Evolutionary conservation across 2,329 filamentous ascomycete genomes (phyloP), one percentile per base, ranked within the genome.

Genomic region (Botrytis squamosa): DNA sequence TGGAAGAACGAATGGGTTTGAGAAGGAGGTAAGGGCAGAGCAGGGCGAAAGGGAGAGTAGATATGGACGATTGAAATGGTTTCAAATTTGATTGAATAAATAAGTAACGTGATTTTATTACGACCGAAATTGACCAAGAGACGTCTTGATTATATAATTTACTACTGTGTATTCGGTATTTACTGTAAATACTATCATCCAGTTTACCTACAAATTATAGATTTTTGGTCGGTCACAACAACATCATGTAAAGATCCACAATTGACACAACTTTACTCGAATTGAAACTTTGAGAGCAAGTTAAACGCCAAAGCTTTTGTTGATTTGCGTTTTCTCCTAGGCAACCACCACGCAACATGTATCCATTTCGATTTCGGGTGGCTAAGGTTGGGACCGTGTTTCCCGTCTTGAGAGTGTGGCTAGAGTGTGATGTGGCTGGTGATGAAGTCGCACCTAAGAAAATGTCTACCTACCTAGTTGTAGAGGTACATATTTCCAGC

Each of bases 291-390:
- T 8, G 52, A 3, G 8, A 38, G 33, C 33, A 38, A 52, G 16
- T 55, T 55, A 29, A 29, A 68, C 36, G 49, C 49, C 49, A 57
- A 16, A 57, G 38, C 25, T n/a, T 57, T 69, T 69, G 66, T 69
- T 69, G 66, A 69, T 69, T 16, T 57, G 20, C 16, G n/a, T 29
- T 42, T 57, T 25, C 49, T 57, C 66, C 66, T 59, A 44, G 66
- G 38, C 66, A 69, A 69, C 66, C 38, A 57, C 66, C 14, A 57
- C 40, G 66, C 49, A 59, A 69, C 66, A 5, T 3, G 5, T 18
- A 22, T 64, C 40, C 62, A 42, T 64, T 44, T 33, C 20, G 14
- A 3, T 12, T 7, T 4, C 22, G 46, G 14, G 36, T 57, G 49
- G 66, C 66, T 68, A 29, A 29, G 29, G 29, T 29, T 14, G 2